Percentiles rank a stretch among this genome's conserved stretches.
These are phyloP conservation scores for Neurospora sp. DNA, from an alignment of 495 filamentous ascomycete genomes.

Conservation along the genomic window DNA sequence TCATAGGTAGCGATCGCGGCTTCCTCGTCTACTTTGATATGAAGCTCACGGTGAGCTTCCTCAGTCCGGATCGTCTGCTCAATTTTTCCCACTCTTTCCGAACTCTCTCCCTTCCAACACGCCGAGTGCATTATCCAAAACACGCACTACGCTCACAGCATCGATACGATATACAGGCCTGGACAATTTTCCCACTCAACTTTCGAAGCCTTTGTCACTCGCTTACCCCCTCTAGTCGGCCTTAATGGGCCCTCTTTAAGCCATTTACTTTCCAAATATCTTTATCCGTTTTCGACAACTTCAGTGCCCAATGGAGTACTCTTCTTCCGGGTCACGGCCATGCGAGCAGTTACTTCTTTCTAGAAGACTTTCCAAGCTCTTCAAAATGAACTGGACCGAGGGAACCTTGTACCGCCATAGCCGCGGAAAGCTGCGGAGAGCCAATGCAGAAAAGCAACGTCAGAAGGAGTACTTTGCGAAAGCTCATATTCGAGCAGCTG, in stretches of 20 bases:
- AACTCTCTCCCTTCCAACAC: too few species aligned
- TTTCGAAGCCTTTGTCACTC: background rate
- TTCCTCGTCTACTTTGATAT: background rate
- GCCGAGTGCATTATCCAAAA: background rate
- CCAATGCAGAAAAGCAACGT: constrained; percentile 17
- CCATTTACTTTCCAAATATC: background rate
- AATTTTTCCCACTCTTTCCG: background rate
- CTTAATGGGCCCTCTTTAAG: background rate
- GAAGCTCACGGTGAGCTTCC: background rate
- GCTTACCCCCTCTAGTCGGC: background rate
- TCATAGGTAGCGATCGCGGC: background rate
- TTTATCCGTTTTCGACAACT: background rate
- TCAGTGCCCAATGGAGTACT: background rate
- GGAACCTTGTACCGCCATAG: constrained; percentile 29
- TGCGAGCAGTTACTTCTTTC: background rate
- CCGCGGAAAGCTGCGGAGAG: constrained; percentile 23
- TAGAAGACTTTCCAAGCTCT: background rate
- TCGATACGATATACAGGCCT: background rate
- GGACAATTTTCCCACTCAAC: background rate
- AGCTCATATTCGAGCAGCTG: constrained; percentile 16
- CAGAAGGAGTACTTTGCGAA: constrained; percentile 35
- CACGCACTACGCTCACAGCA: background rate
- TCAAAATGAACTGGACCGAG: constrained; percentile 38
- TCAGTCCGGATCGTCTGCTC: background rate
- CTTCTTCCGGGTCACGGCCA: background rate